These are phyloP conservation scores for Camellia oleifera DNA, from an alignment of 179 eudicot genomes.

Conservation along the genomic window DNA sequence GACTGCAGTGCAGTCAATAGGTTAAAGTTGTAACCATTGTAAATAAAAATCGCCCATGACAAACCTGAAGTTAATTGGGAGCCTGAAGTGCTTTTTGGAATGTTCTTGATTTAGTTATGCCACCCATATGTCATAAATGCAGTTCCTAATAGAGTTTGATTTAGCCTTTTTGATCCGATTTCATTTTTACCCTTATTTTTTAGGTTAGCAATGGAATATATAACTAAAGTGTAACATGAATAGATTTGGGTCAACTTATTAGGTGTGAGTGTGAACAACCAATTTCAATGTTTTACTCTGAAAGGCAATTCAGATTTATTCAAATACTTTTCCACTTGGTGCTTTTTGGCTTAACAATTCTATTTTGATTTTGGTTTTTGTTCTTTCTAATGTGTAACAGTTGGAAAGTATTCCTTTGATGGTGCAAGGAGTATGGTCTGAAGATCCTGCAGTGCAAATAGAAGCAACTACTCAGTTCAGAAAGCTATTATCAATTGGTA, in stretches of 20 bases:
- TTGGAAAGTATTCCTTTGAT: slow-evolving; percentile 75
- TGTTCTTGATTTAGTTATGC: not conserved
- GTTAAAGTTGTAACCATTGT: not conserved
- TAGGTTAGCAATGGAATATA: not conserved
- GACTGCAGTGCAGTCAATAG: not conserved
- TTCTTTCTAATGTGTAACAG: slow-evolving; percentile 31
- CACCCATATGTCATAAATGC: not conserved
- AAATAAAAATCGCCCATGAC: not conserved
- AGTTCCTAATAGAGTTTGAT: not conserved
- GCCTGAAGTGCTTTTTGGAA: not conserved
- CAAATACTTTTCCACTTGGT: not conserved
- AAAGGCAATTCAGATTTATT: not conserved
- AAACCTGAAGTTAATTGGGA: not conserved
- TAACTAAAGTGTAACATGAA: not conserved
- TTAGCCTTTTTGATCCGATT: not conserved
- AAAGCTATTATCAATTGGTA: slow-evolving; percentile 77
- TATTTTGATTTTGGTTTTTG: not conserved
- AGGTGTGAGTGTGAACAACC: not conserved
- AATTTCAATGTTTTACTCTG: not conserved
- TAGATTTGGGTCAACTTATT: not conserved
- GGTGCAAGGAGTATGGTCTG: slow-evolving; percentile 83
- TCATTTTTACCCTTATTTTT: not conserved
- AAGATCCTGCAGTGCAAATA: slow-evolving; percentile 69
- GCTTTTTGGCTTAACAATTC: not conserved
- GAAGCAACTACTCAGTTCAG: slow-evolving; percentile 87